Conservation (phyloP, 257 asterid genomes). For the Thymus quinquecostatus region DNA sequence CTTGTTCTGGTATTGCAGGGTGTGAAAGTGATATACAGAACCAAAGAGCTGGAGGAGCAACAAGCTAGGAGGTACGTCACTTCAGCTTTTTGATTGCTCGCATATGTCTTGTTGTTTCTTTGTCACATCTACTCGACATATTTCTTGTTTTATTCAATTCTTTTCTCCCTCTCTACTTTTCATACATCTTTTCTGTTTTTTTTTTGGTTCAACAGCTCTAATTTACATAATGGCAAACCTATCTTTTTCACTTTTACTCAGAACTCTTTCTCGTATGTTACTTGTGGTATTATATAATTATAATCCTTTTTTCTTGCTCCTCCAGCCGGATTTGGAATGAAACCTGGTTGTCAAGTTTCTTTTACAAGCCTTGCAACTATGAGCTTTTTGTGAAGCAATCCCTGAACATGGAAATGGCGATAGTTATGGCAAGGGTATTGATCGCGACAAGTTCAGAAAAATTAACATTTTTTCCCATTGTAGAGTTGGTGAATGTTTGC, state of each 20-base stretch:
- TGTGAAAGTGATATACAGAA: slow-evolving; percentile 88
- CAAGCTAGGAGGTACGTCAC: slow-evolving; percentile 79
- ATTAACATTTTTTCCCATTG: background rate
- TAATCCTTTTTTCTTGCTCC: slow-evolving; percentile 34
- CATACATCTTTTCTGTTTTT: background rate
- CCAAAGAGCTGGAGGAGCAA: slow-evolving; percentile 91
- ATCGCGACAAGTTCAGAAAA: slow-evolving; percentile 11
- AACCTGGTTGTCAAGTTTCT: slow-evolving; percentile 93
- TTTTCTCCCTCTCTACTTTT: background rate
- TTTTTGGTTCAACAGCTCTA: slow-evolving; percentile 18
- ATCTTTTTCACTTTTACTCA: background rate
- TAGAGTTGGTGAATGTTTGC: slow-evolving; percentile 17
- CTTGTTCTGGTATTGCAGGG: slow-evolving; percentile 56
- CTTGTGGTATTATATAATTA: slow-evolving; percentile 26
- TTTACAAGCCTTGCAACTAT: slow-evolving; percentile 95
- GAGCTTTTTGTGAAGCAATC: slow-evolving; percentile 99
- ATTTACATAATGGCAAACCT: slow-evolving; percentile 1
- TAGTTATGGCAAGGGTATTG: slow-evolving; percentile 93
- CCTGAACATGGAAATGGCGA: slow-evolving; percentile 96
- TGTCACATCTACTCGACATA: background rate
- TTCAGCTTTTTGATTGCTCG: slow-evolving; percentile 29
- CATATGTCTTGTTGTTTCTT: slow-evolving; percentile 23
- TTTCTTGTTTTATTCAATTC: slow-evolving; percentile 13
- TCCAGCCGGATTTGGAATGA: slow-evolving; percentile 98
- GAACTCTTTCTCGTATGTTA: slow-evolving; percentile 6